Conservation (phyloP, 306 rosid species). For the Sophora flavescens region DNA sequence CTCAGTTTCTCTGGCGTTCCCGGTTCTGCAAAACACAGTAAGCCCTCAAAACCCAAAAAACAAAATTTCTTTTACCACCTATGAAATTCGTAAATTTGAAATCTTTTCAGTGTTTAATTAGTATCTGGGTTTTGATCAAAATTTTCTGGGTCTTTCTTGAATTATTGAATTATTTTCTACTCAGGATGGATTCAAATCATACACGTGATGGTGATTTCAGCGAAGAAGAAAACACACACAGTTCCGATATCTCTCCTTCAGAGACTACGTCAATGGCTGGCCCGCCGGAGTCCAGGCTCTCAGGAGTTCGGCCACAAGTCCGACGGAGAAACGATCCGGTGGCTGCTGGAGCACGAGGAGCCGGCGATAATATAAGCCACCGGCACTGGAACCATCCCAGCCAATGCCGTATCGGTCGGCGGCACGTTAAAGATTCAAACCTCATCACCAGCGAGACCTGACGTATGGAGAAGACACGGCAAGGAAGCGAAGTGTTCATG, state of each 20-base stretch:
- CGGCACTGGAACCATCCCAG: slow-evolving; percentile 84
- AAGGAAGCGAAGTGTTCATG: slow-evolving; percentile 60
- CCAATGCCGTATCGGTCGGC: slow-evolving; percentile 81
- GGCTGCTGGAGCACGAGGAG: slow-evolving; percentile 84
- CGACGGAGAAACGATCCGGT: slow-evolving; percentile 92
- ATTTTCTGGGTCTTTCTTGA: slow-evolving; percentile 1
- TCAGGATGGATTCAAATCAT: slow-evolving; percentile 54
- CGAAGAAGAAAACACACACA: slow-evolving; percentile 35
- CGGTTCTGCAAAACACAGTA: slow-evolving; percentile 32
- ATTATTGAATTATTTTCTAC: neutral
- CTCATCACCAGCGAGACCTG: slow-evolving; percentile 65
- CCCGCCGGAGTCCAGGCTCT: too few relatives aligned
- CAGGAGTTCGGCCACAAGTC: slow-evolving; percentile 82
- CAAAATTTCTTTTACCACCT: neutral
- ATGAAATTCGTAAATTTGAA: slow-evolving; percentile 7
- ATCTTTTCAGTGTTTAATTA: neutral
- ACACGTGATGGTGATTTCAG: slow-evolving; percentile 39
- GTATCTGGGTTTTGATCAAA: slow-evolving; percentile 16
- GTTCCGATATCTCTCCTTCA: neutral
- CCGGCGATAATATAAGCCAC: slow-evolving; percentile 81
- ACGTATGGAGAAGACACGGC: slow-evolving; percentile 60
- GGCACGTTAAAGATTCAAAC: slow-evolving; percentile 87
- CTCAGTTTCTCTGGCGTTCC: slow-evolving; percentile 6
- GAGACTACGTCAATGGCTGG: slow-evolving; percentile 37
- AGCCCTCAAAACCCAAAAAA: neutral